Evolutionary conservation across 352 stramenopile species (phyloP).

Genomic region (Globisporangium cylindrosporum): DNA sequence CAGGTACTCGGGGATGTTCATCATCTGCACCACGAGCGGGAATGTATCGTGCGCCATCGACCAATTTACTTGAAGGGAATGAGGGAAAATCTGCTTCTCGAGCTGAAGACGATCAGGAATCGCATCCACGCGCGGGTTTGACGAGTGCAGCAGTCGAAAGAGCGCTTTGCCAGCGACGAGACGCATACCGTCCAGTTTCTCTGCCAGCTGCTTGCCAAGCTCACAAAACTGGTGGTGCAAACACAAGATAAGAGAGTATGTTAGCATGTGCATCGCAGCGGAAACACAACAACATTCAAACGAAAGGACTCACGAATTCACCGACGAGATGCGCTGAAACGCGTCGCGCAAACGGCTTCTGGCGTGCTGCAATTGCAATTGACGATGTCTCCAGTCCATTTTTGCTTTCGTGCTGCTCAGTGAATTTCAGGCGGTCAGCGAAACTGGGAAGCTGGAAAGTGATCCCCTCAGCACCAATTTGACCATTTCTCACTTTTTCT

Average conservation of each 20-base stretch:
- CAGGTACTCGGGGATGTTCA: conserved; percentile 88
- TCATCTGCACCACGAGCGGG: conserved; percentile 80
- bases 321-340: conserved; percentile 42
- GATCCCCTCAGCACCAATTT: neutral
- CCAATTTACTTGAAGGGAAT: conserved; percentile 64
- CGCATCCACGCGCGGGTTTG: conserved; percentile 58
- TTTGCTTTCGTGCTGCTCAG: conserved; percentile 6
- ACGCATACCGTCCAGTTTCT: conserved; percentile 96
- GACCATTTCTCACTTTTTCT: neutral
- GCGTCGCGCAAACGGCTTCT: conserved; percentile 29
- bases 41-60: conserved; percentile 89
- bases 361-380: neutral
- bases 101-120: conserved; percentile 79
- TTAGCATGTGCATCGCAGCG: neutral
- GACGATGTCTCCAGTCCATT: neutral
- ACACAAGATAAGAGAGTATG: neutral
- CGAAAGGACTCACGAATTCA: conserved; percentile 28
- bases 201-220: conserved; percentile 94
- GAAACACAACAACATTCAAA: neutral
- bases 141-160: conserved; percentile 76
- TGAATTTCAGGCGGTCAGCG: conserved; percentile 19
- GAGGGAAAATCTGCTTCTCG: conserved; percentile 57
- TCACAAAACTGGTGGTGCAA: conserved; percentile 54
- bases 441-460: conserved; percentile 28
- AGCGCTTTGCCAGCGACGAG: conserved; percentile 87